These are phyloP conservation scores for Boletus fagicola DNA, from an alignment of 768 basidiomycete genomes.

Conservation along the genomic window DNA sequence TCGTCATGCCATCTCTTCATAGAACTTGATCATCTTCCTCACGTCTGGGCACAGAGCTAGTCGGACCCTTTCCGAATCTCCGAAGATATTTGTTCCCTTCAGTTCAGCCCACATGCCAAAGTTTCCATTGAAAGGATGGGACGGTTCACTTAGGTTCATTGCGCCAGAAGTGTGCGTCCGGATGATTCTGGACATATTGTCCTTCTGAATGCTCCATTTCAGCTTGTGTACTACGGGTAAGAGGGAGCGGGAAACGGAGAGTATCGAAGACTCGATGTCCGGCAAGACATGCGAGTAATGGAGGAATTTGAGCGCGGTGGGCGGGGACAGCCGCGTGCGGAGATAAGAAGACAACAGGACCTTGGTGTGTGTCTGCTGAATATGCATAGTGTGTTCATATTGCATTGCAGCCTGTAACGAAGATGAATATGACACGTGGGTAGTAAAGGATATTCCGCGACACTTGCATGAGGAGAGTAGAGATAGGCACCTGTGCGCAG, in stretches of 20 bases:
- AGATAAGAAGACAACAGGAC: conserved; percentile 54
- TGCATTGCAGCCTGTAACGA: conserved; percentile 57
- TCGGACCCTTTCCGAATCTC: conserved; percentile 63
- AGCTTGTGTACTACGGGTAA: conserved; percentile 63
- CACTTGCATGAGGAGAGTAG: conserved; percentile 54
- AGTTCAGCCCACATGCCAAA: conserved; percentile 58
- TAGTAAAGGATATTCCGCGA: background rate
- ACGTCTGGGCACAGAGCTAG: conserved; percentile 69
- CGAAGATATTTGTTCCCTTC: conserved; percentile 47
- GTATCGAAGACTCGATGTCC: conserved; percentile 59
- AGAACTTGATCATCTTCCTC: conserved; percentile 55
- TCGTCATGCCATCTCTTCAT: conserved; percentile 42
- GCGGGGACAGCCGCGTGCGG: conserved; percentile 42
- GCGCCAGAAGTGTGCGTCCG: conserved; percentile 40
- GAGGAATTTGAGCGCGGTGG: conserved; percentile 43
- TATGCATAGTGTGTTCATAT: conserved; percentile 56
- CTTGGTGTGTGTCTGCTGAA: conserved; percentile 55
- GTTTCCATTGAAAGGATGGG: conserved; percentile 33
- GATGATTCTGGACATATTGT: conserved; percentile 57
- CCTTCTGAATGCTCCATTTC: conserved; percentile 69
- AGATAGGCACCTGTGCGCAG: conserved; percentile 69
- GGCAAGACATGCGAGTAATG: conserved; percentile 55
- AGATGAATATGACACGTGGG: conserved; percentile 7
- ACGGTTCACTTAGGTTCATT: conserved; percentile 18
- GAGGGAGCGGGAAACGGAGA: conserved; percentile 56